Evolutionary conservation across 106 monocot genomes (phyloP), one percentile per base, ranked within the genome.

Genomic region (Phalaenopsis aphrodite): DNA sequence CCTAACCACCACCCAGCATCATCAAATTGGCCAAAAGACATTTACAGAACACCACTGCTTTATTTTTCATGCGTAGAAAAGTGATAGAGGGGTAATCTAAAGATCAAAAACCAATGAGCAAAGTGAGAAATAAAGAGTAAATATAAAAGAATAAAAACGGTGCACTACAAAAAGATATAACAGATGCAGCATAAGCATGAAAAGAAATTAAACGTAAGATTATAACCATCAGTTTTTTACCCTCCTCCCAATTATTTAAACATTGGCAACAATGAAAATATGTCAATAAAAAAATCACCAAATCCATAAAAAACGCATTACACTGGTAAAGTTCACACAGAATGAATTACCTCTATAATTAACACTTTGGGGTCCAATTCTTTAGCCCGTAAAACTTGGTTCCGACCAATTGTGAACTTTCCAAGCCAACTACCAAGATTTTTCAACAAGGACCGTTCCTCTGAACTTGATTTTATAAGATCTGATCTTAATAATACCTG

Each of bases 351-450:
- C 99, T 99, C 93, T 18, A 99, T 88, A 49, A 99, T 99, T 11
- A 99, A 78, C 30, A 76, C 71, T 86, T 99, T 99, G 23, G 93
- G 99, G 87, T 99, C 99, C 68, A 99, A 95, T 85, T 99, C 95
- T 77, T 85, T 91, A 58, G 94, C 99, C 41, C 87, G 82, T 79
- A 99, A 80, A 61, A 87, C 82, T 82, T 95, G 94, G 77, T 99
- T 95, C 81, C 93, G 91, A 68, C 98, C 98, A 75, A 99, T 99
- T 37, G 98, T 99, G 56, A 94, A 91, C 79, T 99, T 99, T 30
- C 98, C 98, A 77, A 99, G 93, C 98, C 94, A 99, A 83, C 98
- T 99, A 77, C 98, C 98, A 82, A 99, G 91, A 88, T 99, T 99
- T 86, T 99, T 99, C 39, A 99, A 93, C 72, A 99, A 88, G 5